Evolutionary conservation across 306 rosid genomes (phyloP), one percentile per base, ranked within the genome.

Genomic region (Inga laurina): DNA sequence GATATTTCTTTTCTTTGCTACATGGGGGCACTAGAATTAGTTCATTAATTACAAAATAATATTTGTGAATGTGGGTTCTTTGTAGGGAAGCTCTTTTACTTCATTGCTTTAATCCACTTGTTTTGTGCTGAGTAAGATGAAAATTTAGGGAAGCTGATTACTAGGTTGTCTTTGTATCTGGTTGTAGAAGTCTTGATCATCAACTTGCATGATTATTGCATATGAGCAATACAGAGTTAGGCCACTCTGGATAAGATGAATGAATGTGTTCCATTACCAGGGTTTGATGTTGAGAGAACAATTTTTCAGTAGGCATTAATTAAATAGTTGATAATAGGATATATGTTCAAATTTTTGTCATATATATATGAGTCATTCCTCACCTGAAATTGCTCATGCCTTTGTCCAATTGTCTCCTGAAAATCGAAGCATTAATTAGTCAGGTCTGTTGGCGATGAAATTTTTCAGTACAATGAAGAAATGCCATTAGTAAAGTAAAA

Each of bases 61-160:
- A n/a, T n/a, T n/a, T n/a, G n/a, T n/a, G n/a, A n/a, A n/a, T n/a
- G n/a, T n/a, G n/a, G n/a, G n/a, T n/a, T n/a, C n/a, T n/a, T n/a
- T n/a, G n/a, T n/a, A n/a, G n/a, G n/a, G n/a, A n/a, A n/a, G n/a
- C n/a, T n/a, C n/a, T n/a, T n/a, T n/a, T n/a, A n/a, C n/a, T n/a
- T 80, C 37, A 81, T 82, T 82, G 81, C 71, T 30, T 37, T 70
- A 54, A 78, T 72, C 57, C 61, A 24, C 77, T 85, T 67, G n/a
- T 85, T 51, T 72, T 74, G 54, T 62, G 66, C 6, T 80, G 83
- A 59, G 79, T 84, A 61, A 56, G 87, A 76, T 86, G 81, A 76
- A 71, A 80, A 37, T 37, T 82, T 87, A 82, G 59, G 61, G 83
- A 77, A 72, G 43, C 64, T 65, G 43, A 30, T 65, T 65, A 5